These are phyloP conservation scores for Lentinula boryana DNA, from an alignment of 768 basidiomycete species.

Conservation along the genomic window DNA sequence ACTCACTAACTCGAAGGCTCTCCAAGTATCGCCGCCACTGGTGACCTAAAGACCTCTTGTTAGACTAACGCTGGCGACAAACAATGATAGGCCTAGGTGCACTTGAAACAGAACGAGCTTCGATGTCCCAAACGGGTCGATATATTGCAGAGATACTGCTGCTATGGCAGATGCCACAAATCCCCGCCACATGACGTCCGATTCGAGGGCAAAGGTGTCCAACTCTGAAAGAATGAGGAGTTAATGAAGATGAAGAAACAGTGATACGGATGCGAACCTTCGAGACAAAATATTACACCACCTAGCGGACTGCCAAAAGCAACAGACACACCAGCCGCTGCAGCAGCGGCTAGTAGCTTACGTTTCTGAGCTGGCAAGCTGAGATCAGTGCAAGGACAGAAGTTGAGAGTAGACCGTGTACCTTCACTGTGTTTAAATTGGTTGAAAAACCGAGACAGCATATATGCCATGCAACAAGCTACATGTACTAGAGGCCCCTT, in stretches of 20 bases:
- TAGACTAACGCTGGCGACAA: background rate
- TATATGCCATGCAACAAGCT: slow-evolving; percentile 73
- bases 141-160: slow-evolving; percentile 75
- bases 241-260: background rate
- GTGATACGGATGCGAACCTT: slow-evolving; percentile 32
- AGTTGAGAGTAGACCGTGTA: slow-evolving; percentile 14
- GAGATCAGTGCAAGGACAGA: background rate
- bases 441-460: slow-evolving; percentile 58
- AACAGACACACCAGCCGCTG: slow-evolving; percentile 82
- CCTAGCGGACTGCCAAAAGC: slow-evolving; percentile 87
- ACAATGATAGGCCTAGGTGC: slow-evolving; percentile 6
- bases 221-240: slow-evolving; percentile 35
- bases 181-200: slow-evolving; percentile 80
- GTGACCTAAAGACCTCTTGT: slow-evolving; percentile 36
- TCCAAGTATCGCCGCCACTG: slow-evolving; percentile 54
- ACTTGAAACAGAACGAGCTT: slow-evolving; percentile 81
- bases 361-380: slow-evolving; percentile 60
- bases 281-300: slow-evolving; percentile 80
- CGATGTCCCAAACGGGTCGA: slow-evolving; percentile 82
- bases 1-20: slow-evolving; percentile 65
- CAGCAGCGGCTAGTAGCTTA: slow-evolving; percentile 75
- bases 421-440: slow-evolving; percentile 79
- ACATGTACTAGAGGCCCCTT: slow-evolving; percentile 85
- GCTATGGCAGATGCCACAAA: slow-evolving; percentile 88
- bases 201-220: slow-evolving; percentile 63